A percentile compares a stretch with the other conserved stretches of the same genome.
Conservation (phyloP, 2,329 filamentous ascomycete species). For the Exserohilum rostratum region DNA sequence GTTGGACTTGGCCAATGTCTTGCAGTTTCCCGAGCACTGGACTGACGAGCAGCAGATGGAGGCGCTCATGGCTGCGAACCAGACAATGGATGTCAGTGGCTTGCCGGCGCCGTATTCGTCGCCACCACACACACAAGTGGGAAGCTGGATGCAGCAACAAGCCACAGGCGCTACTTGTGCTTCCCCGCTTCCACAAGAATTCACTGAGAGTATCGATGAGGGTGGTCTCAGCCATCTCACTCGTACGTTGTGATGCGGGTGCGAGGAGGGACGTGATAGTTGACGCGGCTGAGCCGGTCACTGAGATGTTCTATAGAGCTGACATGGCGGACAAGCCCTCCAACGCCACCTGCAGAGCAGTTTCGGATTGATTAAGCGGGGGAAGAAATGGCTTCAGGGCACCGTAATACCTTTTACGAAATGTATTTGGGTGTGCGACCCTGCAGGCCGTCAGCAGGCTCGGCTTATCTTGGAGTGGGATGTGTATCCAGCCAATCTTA, state of each 20-base stretch:
- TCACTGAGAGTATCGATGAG: neutral
- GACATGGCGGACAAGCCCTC: no score
- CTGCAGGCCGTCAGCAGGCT: no score
- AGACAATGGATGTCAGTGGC: neutral
- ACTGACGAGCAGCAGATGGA: neutral
- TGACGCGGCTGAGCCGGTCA: neutral
- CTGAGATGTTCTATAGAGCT: no score
- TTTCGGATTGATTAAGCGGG: no score
- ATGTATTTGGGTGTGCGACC: no score
- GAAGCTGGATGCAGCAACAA: neutral
- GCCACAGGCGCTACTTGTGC: neutral
- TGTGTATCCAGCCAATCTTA: no score
- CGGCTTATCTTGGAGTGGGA: no score
- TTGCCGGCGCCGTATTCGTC: neutral
- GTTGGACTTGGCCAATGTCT: neutral
- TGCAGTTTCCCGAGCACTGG: neutral
- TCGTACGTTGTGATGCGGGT: neutral
- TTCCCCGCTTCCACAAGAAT: neutral
- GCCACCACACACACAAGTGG: neutral
- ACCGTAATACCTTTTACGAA: no score
- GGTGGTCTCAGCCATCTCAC: no score
- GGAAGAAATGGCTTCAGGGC: no score
- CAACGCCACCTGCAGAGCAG: no score
- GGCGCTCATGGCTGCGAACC: slow-evolving; percentile 5
- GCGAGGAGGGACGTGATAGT: neutral